These are phyloP conservation scores for Starmerella lactis-condensi DNA, from an alignment of 805 yeast species.

Conservation along the genomic window DNA sequence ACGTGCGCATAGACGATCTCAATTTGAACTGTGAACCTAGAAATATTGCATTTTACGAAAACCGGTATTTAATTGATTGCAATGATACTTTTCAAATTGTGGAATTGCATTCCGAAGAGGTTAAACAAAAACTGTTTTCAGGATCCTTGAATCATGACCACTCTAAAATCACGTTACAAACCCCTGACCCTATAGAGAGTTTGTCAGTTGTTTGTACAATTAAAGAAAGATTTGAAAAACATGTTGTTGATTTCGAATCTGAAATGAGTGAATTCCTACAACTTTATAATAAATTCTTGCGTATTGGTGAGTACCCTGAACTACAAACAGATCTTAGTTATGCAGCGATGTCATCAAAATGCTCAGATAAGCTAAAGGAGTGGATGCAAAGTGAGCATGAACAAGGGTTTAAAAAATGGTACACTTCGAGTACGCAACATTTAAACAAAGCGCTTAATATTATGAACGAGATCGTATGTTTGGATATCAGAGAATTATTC, in stretches of 20 bases:
- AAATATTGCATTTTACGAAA: too few relatives aligned
- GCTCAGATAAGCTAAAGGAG: slow-evolving; percentile 1
- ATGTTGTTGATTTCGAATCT: not conserved
- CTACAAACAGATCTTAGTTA: not conserved
- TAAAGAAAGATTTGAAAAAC: not conserved
- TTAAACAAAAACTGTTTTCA: too few relatives aligned
- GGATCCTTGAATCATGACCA: too few relatives aligned
- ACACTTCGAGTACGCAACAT: slow-evolving; percentile 8
- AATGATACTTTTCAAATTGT: too few relatives aligned
- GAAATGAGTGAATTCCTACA: not conserved
- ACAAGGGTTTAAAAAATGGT: slow-evolving; percentile 16
- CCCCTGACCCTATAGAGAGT: too few relatives aligned
- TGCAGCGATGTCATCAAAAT: not conserved
- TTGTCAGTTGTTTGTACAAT: not conserved
- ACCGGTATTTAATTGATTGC: too few relatives aligned
- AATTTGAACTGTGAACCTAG: too few relatives aligned
- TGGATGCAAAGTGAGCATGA: slow-evolving; percentile 17
- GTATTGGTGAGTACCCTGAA: not conserved
- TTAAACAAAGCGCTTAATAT: slow-evolving; percentile 4
- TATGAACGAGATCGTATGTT: slow-evolving; percentile 3
- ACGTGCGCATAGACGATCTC: not conserved
- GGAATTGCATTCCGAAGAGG: too few relatives aligned
- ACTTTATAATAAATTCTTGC: not conserved
- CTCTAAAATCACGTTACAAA: too few relatives aligned
- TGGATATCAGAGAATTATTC: slow-evolving; percentile 1